Percentiles rank a stretch among this genome's conserved stretches.
Conservation (phyloP, 371 early-diverging fungal genomes). For the Entomophthora muscae region DNA sequence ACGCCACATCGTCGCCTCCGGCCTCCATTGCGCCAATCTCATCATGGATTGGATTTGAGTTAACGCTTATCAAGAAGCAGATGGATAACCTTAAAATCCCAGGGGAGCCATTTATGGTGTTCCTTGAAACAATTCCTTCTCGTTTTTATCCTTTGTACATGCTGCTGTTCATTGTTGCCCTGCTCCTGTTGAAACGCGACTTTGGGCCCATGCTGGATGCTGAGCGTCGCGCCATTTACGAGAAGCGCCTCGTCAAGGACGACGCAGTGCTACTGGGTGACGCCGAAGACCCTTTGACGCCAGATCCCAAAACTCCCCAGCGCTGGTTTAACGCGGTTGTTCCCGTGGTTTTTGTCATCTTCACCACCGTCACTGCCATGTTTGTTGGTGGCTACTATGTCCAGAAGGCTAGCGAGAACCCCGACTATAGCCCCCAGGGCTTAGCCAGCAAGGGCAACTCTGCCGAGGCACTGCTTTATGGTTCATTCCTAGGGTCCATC, state of each 20-base stretch:
- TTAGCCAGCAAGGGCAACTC: slow-evolving; percentile 9
- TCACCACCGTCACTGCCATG: slow-evolving; percentile 2
- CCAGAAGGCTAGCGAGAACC: background rate
- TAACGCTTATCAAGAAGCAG: slow-evolving; percentile 3
- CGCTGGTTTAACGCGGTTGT: slow-evolving; percentile 9
- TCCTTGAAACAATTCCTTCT: slow-evolving; percentile 8
- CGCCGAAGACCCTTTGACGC: background rate
- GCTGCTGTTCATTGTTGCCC: slow-evolving; percentile 5
- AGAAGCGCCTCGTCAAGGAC: slow-evolving; percentile 5
- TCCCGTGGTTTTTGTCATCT: slow-evolving; percentile 1
- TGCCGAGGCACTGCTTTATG: slow-evolving; percentile 6
- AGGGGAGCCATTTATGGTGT: slow-evolving; percentile 7
- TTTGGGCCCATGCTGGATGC: slow-evolving; percentile 10
- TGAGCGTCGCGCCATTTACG: slow-evolving; percentile 8
- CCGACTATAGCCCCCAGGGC: background rate
- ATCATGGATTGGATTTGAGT: slow-evolving; percentile 10
- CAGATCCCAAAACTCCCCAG: slow-evolving; percentile 3
- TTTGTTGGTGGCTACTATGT: slow-evolving; percentile 9
- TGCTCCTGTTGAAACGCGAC: slow-evolving; percentile 4
- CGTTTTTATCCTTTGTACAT: slow-evolving; percentile 11
- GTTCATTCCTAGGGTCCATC: slow-evolving; percentile 9
- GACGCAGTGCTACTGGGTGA: slow-evolving; percentile 4
- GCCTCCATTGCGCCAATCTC: slow-evolving; percentile 10
- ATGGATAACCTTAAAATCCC: background rate
- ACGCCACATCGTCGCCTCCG: slow-evolving; percentile 11